Conservation (phyloP, 2,329 filamentous ascomycete genomes). For the Leptodontidium sp. region DNA sequence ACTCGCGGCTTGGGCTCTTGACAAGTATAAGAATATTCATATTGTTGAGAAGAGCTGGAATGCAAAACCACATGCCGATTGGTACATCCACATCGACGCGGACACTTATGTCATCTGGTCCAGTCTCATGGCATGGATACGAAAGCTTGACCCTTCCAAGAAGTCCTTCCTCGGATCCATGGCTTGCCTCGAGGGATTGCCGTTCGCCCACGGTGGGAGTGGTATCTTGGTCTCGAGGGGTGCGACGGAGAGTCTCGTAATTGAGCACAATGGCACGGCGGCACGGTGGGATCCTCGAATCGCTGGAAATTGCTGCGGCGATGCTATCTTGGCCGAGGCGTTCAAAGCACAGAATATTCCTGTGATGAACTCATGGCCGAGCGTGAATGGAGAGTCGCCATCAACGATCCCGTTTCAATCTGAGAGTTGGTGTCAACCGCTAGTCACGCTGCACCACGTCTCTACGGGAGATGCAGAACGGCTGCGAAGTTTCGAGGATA, state of each 20-base stretch:
- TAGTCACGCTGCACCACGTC: constrained; percentile 64
- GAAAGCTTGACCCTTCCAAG: constrained; percentile 40
- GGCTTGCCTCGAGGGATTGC: constrained; percentile 51
- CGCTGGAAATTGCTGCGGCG: constrained; percentile 58
- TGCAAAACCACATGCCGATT: constrained; percentile 61
- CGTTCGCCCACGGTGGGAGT: constrained; percentile 64
- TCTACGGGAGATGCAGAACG: constrained; percentile 49
- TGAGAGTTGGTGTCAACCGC: constrained; percentile 61
- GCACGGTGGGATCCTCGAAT: constrained; percentile 56
- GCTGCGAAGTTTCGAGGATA: constrained; percentile 56
- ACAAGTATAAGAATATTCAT: constrained; percentile 70
- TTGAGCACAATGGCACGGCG: constrained; percentile 53
- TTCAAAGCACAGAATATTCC: constrained; percentile 55
- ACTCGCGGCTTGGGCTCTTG: constrained; percentile 59
- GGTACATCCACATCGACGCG: constrained; percentile 66
- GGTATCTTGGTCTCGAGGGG: constrained; percentile 61
- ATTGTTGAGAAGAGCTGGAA: constrained; percentile 62
- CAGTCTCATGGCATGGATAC: constrained; percentile 51
- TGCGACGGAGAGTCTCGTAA: constrained; percentile 57
- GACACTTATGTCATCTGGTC: constrained; percentile 64
- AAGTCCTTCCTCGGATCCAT: constrained; percentile 60
- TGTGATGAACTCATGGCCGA: constrained; percentile 56
- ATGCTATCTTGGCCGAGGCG: constrained; percentile 57
- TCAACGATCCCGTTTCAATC: constrained; percentile 56
- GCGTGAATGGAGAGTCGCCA: constrained; percentile 63